Base-by-base conservation (phyloP, 306 rosid species). In the Fagus sylvatica region DNA sequence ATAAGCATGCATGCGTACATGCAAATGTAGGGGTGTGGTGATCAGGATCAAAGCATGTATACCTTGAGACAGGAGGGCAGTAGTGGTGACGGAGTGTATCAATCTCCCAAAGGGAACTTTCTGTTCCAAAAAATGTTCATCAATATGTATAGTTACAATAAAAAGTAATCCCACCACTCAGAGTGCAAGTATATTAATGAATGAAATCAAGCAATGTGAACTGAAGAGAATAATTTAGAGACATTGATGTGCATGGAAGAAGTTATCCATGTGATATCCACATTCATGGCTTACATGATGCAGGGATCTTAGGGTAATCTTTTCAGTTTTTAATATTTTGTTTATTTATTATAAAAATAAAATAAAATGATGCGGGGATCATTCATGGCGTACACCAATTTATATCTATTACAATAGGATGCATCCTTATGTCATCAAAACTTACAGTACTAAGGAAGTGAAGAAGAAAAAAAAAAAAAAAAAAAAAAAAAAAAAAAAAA, bases 91-190 rank as follows among this genome's bases (percentile, higher is more conserved):
- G 89, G 53, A 88, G 83, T 33, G 93, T 85, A 82, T 95, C 98
- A 43, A 91, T 87, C 88, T 95, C 99, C 98, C 99, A 93, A 60
- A 95, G 96, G 64, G 99, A 95, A 81, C 98, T 93, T 81, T 90
- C 99, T 93, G 96, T 59, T 56, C 75, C 78, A 90, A 79, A 53
- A 22, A 71, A 76, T 43, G 66, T 36, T 81, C 54, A 81, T 83
- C 79, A 88, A 77, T 46, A 71, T 4, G 66, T 76, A 43, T 76
- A 53, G 66, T 49, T 16, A 30, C 36, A 6, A 67, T 66, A 4
- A 34, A 60, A 17, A 70, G 81, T 10, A 80, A 51, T 33, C 62
- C 53, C 17, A 68, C 65, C 56, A 64, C 79, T 49, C n/a, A 11
- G 12, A 78, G 3, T 17, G 51, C 51, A 65, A 34, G 33, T 37